Base-by-base conservation (phyloP, 441 rosid species). In the Gossypium schwendimanii region DNA sequence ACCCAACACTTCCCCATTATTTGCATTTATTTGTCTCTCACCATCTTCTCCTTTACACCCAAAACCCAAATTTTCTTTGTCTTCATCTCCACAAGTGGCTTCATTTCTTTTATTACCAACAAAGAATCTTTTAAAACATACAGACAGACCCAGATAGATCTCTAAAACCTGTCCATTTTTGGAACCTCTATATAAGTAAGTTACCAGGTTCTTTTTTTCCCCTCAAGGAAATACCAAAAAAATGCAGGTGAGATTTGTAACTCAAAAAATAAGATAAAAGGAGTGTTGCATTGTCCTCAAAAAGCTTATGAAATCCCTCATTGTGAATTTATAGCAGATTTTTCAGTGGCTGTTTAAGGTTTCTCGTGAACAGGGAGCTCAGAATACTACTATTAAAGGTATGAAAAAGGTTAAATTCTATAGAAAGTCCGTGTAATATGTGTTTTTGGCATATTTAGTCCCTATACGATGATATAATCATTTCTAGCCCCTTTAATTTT, bases 101-200 rank as follows among this genome's bases (percentile, higher is more conserved):
- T 59, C 41, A 24, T 15, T 45, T 63, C 5, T 33, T 71, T 24
- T 44, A 63, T 75, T 31, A 6, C 8, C 8, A 63, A 49, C 78
- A 59, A 79, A 50, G 78, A 80, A 77, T 79, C 81, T 80, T 81
- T 78, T 18, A 31, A 2, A 8, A 75, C 83, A 54, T 73, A 18
- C 69, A 63, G 83, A 85, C 82, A 85, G 79, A 73, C 81, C 83
- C 84, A 79, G 84, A 84, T 82, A 80, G 87, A 79, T 84, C 83
- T 78, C 77, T 55, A 68, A 54, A 10, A 70, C 76, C 82, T 77
- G 84, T 78, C 83, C 84, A 67, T 72, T 24, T 87, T 86, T 33
- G 39, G 39, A 33, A 33, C 39, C 39, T 33, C 28, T 53, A 54
- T 77, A 69, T 75, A 72, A 50, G 33, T 77, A 45, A 57, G 23